These are phyloP conservation scores for Hymenochaete sp. DNA, from an alignment of 1,284 basidiomycete genomes.

Conservation along the genomic window DNA sequence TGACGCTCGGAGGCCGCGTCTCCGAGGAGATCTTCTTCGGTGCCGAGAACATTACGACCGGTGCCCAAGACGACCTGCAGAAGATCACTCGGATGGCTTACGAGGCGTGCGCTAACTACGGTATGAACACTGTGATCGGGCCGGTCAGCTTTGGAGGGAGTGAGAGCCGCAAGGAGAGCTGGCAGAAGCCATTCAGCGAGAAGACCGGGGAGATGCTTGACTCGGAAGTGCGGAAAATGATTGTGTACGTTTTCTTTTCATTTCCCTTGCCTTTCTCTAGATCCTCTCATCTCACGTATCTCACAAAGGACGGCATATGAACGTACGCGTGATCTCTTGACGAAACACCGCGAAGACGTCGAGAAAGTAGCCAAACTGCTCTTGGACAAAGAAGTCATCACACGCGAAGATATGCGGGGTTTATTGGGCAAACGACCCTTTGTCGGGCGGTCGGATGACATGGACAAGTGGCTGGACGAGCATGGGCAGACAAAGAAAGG, in stretches of 20 bases:
- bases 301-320: conserved; percentile 72
- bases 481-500: conserved; percentile 42
- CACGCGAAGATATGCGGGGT: conserved; percentile 84
- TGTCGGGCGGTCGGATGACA: conserved; percentile 70
- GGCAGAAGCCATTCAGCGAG: conserved; percentile 98
- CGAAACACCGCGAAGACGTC: conserved; percentile 77
- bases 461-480: conserved; percentile 89
- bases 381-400: conserved; percentile 92
- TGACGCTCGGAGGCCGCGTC: conserved; percentile 98
- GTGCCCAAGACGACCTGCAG: conserved; percentile 94
- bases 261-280: neutral
- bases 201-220: conserved; percentile 94
- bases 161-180: conserved; percentile 75
- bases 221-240: conserved; percentile 90
- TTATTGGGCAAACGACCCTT: conserved; percentile 84
- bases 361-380: conserved; percentile 91
- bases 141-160: conserved; percentile 92
- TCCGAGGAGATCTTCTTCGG: conserved; percentile 99
- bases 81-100: conserved; percentile 99
- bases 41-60: conserved; percentile 87
- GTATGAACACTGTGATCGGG: conserved; percentile 92
- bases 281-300: neutral
- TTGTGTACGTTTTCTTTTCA: conserved; percentile 44
- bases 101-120: conserved; percentile 89
- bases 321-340: conserved; percentile 79